Percentiles rank a stretch among this genome's conserved stretches.
These are phyloP conservation scores for Leishmania major DNA, from an alignment of 208 protist genomes.

Conservation along the genomic window DNA sequence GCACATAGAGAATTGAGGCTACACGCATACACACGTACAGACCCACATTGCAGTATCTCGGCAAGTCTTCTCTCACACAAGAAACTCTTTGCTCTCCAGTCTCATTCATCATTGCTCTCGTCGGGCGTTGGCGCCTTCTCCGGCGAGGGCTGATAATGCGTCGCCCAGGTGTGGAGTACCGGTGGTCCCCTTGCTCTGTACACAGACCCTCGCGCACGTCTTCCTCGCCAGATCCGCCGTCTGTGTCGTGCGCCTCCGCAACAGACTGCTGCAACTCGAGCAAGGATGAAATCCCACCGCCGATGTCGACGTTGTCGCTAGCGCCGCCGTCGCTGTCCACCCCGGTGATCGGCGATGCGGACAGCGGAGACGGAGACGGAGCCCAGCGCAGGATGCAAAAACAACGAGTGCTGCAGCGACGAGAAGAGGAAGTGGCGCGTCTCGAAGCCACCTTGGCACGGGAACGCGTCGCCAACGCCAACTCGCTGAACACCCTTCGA, in stretches of 20 bases:
- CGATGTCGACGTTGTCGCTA: not conserved
- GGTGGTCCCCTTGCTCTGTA: conserved; percentile 5
- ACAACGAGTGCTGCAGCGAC: not conserved
- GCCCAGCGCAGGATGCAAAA: no score
- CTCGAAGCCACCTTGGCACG: conserved; percentile 20
- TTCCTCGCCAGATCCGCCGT: conserved; percentile 1
- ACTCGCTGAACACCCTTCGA: conserved; percentile 19
- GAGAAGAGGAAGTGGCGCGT: conserved; percentile 1
- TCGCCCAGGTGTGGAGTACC: conserved; percentile 29
- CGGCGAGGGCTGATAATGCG: not conserved
- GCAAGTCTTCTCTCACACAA: not conserved
- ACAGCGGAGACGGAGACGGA: not conserved
- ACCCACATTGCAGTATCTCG: not conserved
- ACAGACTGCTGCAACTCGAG: not conserved
- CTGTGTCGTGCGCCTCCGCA: conserved; percentile 10
- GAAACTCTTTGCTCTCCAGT: no score
- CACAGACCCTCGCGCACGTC: not conserved
- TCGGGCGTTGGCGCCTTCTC: not conserved
- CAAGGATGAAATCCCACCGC: not conserved
- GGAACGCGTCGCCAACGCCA: conserved; percentile 16
- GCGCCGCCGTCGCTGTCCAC: not conserved
- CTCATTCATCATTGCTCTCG: not conserved
- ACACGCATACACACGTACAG: not conserved
- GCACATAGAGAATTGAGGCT: not conserved
- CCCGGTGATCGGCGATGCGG: not conserved